Conservation (phyloP, 2,329 filamentous ascomycete species). For the Arthrobotrys megalospora region DNA sequence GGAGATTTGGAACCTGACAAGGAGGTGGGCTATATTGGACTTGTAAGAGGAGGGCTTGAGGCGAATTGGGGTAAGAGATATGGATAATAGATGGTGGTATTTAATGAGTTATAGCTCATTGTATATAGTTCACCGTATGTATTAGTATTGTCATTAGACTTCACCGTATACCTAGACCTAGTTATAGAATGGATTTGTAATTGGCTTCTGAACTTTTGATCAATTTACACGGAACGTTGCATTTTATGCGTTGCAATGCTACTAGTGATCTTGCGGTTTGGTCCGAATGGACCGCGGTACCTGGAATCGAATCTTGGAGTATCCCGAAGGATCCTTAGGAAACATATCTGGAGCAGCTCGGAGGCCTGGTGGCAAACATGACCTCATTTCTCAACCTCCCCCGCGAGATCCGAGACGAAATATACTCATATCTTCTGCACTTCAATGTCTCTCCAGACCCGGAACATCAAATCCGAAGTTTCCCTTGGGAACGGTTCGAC, state of each 20-base stretch:
- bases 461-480: neutral
- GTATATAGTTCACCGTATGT: conserved; percentile 31
- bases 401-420: conserved; percentile 20
- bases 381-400: conserved; percentile 11
- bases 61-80: conserved; percentile 47
- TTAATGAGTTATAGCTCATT: neutral
- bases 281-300: no score
- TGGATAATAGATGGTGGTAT: conserved; percentile 8
- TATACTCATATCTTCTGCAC: neutral
- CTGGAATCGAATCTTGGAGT: no score
- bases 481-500: neutral
- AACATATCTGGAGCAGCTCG: no score
- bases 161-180: conserved; percentile 2
- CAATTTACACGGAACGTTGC: no score
- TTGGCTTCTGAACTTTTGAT: neutral
- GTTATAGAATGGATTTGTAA: neutral
- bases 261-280: no score
- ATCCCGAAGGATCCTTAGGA: no score
- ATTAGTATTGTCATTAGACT: neutral
- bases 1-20: conserved; percentile 49
- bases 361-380: neutral
- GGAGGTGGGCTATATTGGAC: conserved; percentile 54
- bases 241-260: no score
- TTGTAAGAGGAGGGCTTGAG: conserved; percentile 38
- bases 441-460: neutral